Base-by-base conservation (phyloP, 2,329 filamentous ascomycete species). In the Knufia fluminis region DNA sequence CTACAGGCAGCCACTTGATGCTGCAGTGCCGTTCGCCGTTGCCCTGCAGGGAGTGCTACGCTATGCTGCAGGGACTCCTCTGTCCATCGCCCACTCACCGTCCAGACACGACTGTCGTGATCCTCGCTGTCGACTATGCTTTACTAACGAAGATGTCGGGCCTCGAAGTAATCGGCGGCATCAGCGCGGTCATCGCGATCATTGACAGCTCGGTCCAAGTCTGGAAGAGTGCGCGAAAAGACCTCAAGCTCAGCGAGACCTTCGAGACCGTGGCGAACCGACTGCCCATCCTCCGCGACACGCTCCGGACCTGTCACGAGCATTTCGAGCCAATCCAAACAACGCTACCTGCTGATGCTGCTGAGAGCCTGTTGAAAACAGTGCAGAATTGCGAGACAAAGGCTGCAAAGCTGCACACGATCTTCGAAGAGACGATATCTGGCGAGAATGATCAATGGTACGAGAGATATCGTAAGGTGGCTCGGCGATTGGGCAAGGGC, bases 261-360 rank as follows among this genome's bases (percentile, higher is more conserved):
- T 52, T 52, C 26, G 32, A 48, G 20, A 42, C 32, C 19, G 49
- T 48, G 14, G 45, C 20, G 10, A 35, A 42, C 20, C 44, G 44
- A 17, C 38, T 52, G 10, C 45, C 49, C 28, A 48, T 52, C 38
- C 23, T 52, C n/a, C 49, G 36, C n/a, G 36, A 52, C 50, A 49
- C 31, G 35, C 38, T 52, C n/a, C 19, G 28, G 26, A 52, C 38
- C 17, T 52, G 40, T 38, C 20, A 49, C 12, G 42, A 40, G 44
- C 33, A 53, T 28, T 35, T 53, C 16, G 14, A 43, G 41, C 48
- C 35, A 8, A 22, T 53, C 42, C 19, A 50, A 32, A 28, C 14
- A n/a, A 17, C 14, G n/a, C 20, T 53, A 24, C 26, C 51, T 26
- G n/a, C 32, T 3, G 51, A 53, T 32, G 42, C 23, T 28, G 22